Evolutionary conservation across 2,329 filamentous ascomycete genomes (phyloP).

Genomic region (Zarea fungicola): DNA sequence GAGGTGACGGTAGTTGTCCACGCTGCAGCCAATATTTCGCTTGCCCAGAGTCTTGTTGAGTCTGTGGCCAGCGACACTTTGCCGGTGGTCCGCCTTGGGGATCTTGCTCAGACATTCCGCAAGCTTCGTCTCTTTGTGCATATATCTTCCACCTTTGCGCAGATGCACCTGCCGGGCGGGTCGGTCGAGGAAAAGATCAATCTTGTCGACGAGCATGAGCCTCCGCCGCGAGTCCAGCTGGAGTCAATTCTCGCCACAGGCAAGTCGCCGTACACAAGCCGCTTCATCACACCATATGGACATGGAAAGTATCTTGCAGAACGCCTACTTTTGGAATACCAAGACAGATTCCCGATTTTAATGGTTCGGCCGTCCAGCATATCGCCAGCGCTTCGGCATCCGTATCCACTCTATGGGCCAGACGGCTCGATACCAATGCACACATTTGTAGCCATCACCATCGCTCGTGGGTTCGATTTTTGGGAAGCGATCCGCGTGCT

Average conservation of each 20-base stretch:
- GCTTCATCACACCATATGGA: constrained; percentile 5
- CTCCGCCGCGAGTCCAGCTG: background rate
- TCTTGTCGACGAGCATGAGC: background rate
- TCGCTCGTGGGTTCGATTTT: constrained; percentile 1
- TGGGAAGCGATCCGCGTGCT: background rate
- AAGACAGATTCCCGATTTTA: background rate
- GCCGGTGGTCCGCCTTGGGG: background rate
- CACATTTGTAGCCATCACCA: constrained; percentile 2
- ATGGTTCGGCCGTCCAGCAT: constrained; percentile 1
- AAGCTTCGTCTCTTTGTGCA: background rate
- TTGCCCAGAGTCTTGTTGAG: constrained; percentile 2
- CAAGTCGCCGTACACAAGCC: background rate
- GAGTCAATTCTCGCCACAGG: background rate
- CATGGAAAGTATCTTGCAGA: constrained; percentile 7
- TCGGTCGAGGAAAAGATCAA: background rate
- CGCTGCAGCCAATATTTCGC: constrained; percentile 3
- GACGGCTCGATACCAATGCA: constrained; percentile 3
- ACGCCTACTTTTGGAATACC: background rate
- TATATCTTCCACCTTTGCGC: constrained; percentile 6
- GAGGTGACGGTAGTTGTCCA: constrained; percentile 5
- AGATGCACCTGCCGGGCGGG: constrained; percentile 3
- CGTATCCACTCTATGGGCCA: constrained; percentile 2
- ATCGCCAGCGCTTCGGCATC: background rate
- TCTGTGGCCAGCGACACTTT: constrained; percentile 1
- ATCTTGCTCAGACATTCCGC: background rate